Percentiles rank a stretch among this genome's conserved stretches.
Evolutionary conservation across 495 filamentous ascomycete species (phyloP).

Genomic region (Tuber melanosporum): DNA sequence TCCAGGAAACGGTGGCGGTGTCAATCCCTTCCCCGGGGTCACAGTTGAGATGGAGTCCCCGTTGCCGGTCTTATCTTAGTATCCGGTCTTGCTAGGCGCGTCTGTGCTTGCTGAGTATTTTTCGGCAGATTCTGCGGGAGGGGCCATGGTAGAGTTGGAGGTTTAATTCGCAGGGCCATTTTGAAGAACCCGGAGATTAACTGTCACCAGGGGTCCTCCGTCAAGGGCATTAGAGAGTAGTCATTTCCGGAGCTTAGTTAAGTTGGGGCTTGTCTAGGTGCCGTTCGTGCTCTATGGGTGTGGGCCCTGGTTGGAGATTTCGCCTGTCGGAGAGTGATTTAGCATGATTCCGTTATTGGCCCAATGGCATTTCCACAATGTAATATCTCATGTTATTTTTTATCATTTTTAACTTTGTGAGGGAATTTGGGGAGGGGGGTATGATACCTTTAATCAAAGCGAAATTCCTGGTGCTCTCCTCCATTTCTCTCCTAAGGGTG

Average conservation of each 20-base stretch:
- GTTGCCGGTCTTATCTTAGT: background rate
- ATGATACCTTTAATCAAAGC: conserved; percentile 29
- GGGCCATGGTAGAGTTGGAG: background rate
- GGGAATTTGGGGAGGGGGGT: background rate
- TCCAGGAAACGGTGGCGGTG: background rate
- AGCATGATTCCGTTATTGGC: conserved; percentile 27
- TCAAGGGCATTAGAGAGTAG: conserved; percentile 40
- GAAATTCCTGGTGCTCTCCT: conserved; percentile 23
- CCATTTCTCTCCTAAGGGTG: conserved; percentile 28
- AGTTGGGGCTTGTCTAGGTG: too few species aligned
- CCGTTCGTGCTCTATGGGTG: too few species aligned
- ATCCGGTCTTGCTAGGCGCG: background rate
- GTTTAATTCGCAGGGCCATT: conserved; percentile 9
- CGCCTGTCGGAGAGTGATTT: conserved; percentile 29
- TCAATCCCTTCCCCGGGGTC: conserved; percentile 5
- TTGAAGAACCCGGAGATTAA: conserved; percentile 37
- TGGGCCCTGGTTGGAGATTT: conserved; percentile 25
- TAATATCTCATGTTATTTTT: background rate
- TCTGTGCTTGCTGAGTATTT: background rate
- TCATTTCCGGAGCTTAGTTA: conserved; percentile 26
- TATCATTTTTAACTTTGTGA: conserved; percentile 3
- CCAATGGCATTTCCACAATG: background rate
- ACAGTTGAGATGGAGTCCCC: background rate
- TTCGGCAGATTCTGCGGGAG: background rate
- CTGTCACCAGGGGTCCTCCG: conserved; percentile 19